Conservation (phyloP, 257 asterid species). For the Ilex asprella region DNA sequence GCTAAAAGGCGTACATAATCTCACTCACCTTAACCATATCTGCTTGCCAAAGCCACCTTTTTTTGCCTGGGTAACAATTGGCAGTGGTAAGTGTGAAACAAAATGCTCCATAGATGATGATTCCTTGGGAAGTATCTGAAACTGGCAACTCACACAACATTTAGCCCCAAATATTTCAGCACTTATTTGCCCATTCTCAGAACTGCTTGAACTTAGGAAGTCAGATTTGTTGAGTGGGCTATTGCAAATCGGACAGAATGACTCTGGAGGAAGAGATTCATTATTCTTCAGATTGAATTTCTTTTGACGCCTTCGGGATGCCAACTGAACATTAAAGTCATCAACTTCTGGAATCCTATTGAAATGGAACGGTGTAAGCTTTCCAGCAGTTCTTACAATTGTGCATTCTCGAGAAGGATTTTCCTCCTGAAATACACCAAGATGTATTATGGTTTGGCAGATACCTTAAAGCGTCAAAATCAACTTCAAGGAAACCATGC, state of each 20-base stretch:
- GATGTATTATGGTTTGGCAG: neutral
- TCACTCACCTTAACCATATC: constrained; percentile 41
- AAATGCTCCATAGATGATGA: constrained; percentile 45
- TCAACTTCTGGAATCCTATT: constrained; percentile 58
- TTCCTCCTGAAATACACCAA: constrained; percentile 52
- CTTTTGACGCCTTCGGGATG: constrained; percentile 81
- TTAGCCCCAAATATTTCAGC: constrained; percentile 20
- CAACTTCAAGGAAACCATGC: neutral
- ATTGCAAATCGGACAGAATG: constrained; percentile 66
- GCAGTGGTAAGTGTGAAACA: constrained; percentile 53
- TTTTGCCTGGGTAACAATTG: constrained; percentile 29
- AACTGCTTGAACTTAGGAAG: constrained; percentile 12
- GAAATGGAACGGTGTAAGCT: constrained; percentile 85
- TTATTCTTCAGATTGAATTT: constrained; percentile 64
- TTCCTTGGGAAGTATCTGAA: constrained; percentile 79
- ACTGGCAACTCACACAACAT: constrained; percentile 77
- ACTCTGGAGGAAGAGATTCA: constrained; percentile 58
- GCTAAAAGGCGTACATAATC: no score
- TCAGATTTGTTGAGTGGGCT: constrained; percentile 63
- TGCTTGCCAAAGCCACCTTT: constrained; percentile 18
- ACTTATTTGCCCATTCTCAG: constrained; percentile 25
- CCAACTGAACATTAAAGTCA: constrained; percentile 32
- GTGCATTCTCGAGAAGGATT: constrained; percentile 94
- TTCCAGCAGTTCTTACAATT: constrained; percentile 86
- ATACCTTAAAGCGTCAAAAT: no score